Percentiles rank a stretch among this genome's conserved stretches.
These are phyloP conservation scores for Wickerhamiella qilinensis DNA, from an alignment of 805 yeast species.

Conservation along the genomic window DNA sequence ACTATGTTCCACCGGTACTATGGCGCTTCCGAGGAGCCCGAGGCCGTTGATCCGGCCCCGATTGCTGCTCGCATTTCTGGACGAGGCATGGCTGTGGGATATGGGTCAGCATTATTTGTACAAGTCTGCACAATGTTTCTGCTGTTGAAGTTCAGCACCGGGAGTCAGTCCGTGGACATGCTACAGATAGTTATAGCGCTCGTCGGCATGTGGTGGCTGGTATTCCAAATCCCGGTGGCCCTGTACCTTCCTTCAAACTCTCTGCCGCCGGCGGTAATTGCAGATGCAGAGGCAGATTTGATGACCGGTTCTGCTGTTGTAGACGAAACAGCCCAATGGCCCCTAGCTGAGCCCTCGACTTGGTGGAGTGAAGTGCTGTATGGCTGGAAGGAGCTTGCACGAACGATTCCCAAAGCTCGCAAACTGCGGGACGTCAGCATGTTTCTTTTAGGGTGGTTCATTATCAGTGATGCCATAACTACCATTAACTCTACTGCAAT, in stretches of 20 bases:
- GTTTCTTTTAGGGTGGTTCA: constrained; percentile 59
- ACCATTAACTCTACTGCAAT: constrained; percentile 71
- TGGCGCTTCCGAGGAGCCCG: constrained; percentile 8
- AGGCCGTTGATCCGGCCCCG: constrained; percentile 10
- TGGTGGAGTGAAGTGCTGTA: constrained; percentile 25
- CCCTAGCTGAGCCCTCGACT: neutral
- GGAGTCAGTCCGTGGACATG: constrained; percentile 20
- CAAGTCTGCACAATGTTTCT: constrained; percentile 43
- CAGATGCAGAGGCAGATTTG: neutral
- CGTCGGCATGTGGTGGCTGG: constrained; percentile 67
- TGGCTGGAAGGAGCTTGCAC: constrained; percentile 47
- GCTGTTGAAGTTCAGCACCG: constrained; percentile 26
- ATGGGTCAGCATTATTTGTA: constrained; percentile 49
- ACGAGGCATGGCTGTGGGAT: constrained; percentile 55
- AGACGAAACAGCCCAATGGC: neutral
- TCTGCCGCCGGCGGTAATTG: neutral
- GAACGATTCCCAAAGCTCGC: constrained; percentile 43
- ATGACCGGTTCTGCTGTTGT: neutral
- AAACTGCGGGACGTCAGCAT: constrained; percentile 47
- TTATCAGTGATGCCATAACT: constrained; percentile 57
- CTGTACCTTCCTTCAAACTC: constrained; percentile 27
- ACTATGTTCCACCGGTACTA: constrained; percentile 11
- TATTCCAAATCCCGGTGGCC: constrained; percentile 49
- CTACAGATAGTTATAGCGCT: constrained; percentile 42
- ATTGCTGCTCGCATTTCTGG: constrained; percentile 34